Evolutionary conservation across 768 basidiomycete genomes (phyloP).

Genomic region (Exidia glandulosa): DNA sequence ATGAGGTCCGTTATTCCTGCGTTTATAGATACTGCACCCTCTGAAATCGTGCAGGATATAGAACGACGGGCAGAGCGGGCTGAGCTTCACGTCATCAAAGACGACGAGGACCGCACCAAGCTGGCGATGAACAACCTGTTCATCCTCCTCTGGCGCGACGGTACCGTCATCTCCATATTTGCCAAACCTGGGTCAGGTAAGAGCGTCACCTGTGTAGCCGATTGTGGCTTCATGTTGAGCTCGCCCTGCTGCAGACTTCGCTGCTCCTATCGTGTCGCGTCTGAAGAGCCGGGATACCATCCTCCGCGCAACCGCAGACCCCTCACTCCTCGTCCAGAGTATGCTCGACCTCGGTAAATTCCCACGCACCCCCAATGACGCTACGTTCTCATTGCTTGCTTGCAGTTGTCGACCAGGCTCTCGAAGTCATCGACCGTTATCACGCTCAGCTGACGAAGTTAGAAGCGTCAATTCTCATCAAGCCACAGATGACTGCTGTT

Average conservation of each 20-base stretch:
- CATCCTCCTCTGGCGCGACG: conserved; percentile 57
- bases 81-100: conserved; percentile 19
- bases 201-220: neutral
- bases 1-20: neutral
- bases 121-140: conserved; percentile 54
- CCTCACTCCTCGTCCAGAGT: conserved; percentile 57
- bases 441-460: conserved; percentile 51
- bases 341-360: conserved; percentile 44
- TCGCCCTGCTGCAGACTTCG: conserved; percentile 38
- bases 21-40: neutral
- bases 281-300: conserved; percentile 48
- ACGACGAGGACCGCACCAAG: conserved; percentile 45
- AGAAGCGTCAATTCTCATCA: conserved; percentile 48
- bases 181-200: conserved; percentile 32
- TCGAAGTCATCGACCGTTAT: conserved; percentile 53
- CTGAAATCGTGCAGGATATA: neutral
- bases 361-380: neutral
- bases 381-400: conserved; percentile 8
- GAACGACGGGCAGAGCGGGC: conserved; percentile 8
- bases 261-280: conserved; percentile 46
- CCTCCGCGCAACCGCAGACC: conserved; percentile 51
- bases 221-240: no score
- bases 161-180: conserved; percentile 54
- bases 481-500: conserved; percentile 51
- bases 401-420: conserved; percentile 56